Conservation (phyloP, 2,329 filamentous ascomycete genomes). For the Talaromyces sp. region DNA sequence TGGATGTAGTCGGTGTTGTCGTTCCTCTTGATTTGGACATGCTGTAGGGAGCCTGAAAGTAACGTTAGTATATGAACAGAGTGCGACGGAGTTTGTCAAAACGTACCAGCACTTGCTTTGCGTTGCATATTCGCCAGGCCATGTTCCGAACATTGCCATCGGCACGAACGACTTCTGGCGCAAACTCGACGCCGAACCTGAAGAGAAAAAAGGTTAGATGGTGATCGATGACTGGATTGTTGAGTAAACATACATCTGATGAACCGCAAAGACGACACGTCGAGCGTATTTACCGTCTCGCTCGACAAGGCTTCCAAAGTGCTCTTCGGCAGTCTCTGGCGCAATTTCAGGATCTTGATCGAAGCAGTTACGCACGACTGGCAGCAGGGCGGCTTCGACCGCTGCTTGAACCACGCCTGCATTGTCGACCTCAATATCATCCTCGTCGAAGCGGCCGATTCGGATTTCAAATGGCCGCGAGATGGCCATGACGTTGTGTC, state of each 20-base stretch:
- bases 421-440: slow-evolving; percentile 55
- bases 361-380: slow-evolving; percentile 84
- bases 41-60: slow-evolving; percentile 61
- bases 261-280: slow-evolving; percentile 87
- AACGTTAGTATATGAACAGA: background rate
- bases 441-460: slow-evolving; percentile 74
- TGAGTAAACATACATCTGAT: slow-evolving; percentile 64
- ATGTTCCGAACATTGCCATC: slow-evolving; percentile 87
- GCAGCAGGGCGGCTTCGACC: slow-evolving; percentile 71
- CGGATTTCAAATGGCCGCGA: slow-evolving; percentile 89
- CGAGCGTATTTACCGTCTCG: slow-evolving; percentile 83
- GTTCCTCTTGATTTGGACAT: slow-evolving; percentile 61
- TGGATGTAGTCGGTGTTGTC: slow-evolving; percentile 48
- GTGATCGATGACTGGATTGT: background rate
- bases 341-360: slow-evolving; percentile 89
- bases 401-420: slow-evolving; percentile 56
- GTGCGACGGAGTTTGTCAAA: background rate
- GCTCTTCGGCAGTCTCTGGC: slow-evolving; percentile 69
- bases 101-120: slow-evolving; percentile 85
- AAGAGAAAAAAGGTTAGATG: slow-evolving; percentile 12
- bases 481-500: slow-evolving; percentile 89
- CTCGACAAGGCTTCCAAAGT: slow-evolving; percentile 79
- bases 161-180: slow-evolving; percentile 82
- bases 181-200: slow-evolving; percentile 87
- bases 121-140: slow-evolving; percentile 91